Base-by-base conservation (phyloP, 306 rosid species). In the Begonia loranthoides region DNA sequence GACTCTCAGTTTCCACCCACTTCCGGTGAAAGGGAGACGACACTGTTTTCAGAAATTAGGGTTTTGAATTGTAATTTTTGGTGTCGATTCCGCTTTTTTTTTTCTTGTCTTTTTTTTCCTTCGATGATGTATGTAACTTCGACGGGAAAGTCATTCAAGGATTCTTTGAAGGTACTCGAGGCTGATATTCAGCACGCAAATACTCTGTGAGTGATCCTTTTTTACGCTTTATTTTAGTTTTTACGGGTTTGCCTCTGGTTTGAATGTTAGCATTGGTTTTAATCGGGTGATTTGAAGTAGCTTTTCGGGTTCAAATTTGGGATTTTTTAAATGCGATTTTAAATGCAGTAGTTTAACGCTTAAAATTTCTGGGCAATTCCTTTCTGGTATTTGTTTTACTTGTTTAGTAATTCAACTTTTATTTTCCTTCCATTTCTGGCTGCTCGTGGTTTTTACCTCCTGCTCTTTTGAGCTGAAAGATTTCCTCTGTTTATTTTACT, bases 151-250 rank as follows among this genome's bases (percentile, higher is more conserved):
- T 89, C 97, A 40, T 89, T 89, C 76, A 89, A 85, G 85, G 97
- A 89, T 60, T 89, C 97, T 55, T 68, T 89, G 51, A 89, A 89
- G 74, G 76, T 84, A 15, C 95, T 89, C 55, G 95, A 89, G 79
- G 97, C 97, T 73, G 97, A 89, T 82, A 89, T 89, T 51, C 97
- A 85, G 64, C 97, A 89, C 17, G 97, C 97, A 34, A 89, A 85
- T 72, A 85, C 90, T 70, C 70, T 89, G 97, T 89, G 10, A 77
- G 90, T 45, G 15, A 13, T 53, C 48, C 6, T 38, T 17, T 55
- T 15, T 16, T 34, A 17, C 12, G n/a, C 16, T 12, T 12, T 9
- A 13, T 39, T 8, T 47, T 21, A 15, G 17, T n/a, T 54, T 12
- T 45, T 34, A 10, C 33, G 50, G n/a, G 3, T 19, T 5, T 51